Percentiles rank a stretch among this genome's conserved stretches.
These are phyloP conservation scores for Cryptococcus floricola DNA, from an alignment of 1,284 basidiomycete genomes.

Conservation along the genomic window DNA sequence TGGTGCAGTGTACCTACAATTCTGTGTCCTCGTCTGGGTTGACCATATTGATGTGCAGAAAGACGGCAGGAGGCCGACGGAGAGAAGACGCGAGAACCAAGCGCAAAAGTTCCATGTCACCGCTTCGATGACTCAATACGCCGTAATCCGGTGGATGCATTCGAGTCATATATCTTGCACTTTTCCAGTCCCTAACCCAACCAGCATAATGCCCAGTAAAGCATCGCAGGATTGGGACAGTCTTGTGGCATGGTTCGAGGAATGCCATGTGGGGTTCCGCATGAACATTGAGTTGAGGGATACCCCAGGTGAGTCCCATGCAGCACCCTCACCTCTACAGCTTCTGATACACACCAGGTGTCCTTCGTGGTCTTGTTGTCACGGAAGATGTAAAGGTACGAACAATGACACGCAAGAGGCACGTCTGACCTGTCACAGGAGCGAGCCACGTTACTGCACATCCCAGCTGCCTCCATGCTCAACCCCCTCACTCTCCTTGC, in stretches of 20 bases:
- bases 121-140: no score
- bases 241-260: not conserved
- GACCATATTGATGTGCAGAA: slow-evolving; percentile 26
- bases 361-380: slow-evolving; percentile 69
- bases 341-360: slow-evolving; percentile 49
- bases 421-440: slow-evolving; percentile 47
- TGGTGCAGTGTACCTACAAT: slow-evolving; percentile 62
- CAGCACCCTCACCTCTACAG: no score
- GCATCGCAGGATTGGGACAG: not conserved
- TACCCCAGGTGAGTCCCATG: slow-evolving; percentile 11
- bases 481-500: slow-evolving; percentile 61
- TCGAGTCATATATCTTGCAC: no score
- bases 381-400: slow-evolving; percentile 53
- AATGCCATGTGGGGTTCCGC: slow-evolving; percentile 15
- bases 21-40: slow-evolving; percentile 88
- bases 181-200: no score
- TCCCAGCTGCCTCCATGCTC: slow-evolving; percentile 66
- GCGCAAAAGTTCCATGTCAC: no score
- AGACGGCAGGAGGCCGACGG: not conserved
- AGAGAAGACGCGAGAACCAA: not conserved
- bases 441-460: slow-evolving; percentile 58
- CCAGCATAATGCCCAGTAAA: not conserved
- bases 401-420: not conserved
- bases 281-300: slow-evolving; percentile 10
- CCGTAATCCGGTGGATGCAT: no score